Percentiles rank a stretch among this genome's conserved stretches.
Conservation (phyloP, 2,329 filamentous ascomycete species). For the Ilyonectria robusta region DNA sequence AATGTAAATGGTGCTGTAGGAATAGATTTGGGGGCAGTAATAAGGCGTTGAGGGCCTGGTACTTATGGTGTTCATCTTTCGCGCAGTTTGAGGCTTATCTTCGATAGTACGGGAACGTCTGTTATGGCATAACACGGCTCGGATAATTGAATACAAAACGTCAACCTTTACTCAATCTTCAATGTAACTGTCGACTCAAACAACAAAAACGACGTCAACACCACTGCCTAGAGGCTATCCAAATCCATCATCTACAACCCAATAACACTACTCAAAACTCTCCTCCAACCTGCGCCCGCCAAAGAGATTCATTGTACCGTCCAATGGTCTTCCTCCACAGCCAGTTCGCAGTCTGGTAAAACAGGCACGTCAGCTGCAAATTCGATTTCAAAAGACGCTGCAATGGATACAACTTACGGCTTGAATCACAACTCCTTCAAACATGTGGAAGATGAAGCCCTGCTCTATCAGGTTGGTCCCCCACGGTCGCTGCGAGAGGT, state of each 20-base stretch:
- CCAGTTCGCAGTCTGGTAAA: slow-evolving; percentile 18
- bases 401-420: slow-evolving; percentile 10
- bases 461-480: slow-evolving; percentile 16
- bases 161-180: neutral
- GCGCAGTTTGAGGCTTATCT: neutral
- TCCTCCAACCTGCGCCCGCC: slow-evolving; percentile 21
- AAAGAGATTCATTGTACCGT: slow-evolving; percentile 17
- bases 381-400: neutral
- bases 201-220: neutral
- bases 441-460: slow-evolving; percentile 24
- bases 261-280: slow-evolving; percentile 9
- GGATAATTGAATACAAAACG: neutral
- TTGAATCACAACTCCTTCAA: slow-evolving; percentile 21
- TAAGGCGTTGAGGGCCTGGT: neutral
- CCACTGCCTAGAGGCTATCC: neutral
- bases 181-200: neutral
- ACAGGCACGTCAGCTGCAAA: neutral
- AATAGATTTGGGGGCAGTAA: too few relatives aligned
- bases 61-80: neutral
- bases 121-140: neutral
- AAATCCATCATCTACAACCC: neutral
- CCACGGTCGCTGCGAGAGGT: slow-evolving; percentile 14
- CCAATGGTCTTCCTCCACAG: slow-evolving; percentile 28
- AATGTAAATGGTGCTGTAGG: neutral
- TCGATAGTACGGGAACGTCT: neutral